These are phyloP conservation scores for Myriangium duriaei DNA, from an alignment of 2,329 filamentous ascomycete species.

Conservation along the genomic window DNA sequence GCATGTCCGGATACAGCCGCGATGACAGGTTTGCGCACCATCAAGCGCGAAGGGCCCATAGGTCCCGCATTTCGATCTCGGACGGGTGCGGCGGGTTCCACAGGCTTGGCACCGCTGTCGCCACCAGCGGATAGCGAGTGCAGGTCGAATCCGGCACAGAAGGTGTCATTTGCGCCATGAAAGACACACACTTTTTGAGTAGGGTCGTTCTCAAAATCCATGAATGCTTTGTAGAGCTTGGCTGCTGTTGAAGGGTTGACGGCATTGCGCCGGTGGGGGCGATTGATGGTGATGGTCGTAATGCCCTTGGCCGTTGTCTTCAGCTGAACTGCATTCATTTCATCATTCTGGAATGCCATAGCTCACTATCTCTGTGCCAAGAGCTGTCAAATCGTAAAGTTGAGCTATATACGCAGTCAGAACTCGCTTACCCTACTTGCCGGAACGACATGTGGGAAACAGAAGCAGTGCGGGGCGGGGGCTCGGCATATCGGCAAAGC, in stretches of 20 bases:
- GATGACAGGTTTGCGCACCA: constrained; percentile 40
- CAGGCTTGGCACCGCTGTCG: constrained; percentile 25
- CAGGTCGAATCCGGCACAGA: constrained; percentile 44
- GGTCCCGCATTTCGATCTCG: constrained; percentile 31
- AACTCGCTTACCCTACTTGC: no score
- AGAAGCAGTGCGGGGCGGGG: no score
- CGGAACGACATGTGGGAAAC: no score
- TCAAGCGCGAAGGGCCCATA: constrained; percentile 41
- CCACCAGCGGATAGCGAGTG: constrained; percentile 17
- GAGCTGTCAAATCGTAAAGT: no score
- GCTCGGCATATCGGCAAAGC: no score
- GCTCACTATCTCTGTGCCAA: no score
- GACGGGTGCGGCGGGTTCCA: constrained; percentile 21
- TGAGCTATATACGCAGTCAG: no score
- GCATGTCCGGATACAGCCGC: constrained; percentile 40
- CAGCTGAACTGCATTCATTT: constrained; percentile 15
- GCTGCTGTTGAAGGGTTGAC: constrained; percentile 37
- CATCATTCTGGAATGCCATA: not conserved
- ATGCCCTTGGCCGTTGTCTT: constrained; percentile 28
- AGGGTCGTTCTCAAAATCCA: constrained; percentile 37
- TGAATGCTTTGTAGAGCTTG: constrained; percentile 37
- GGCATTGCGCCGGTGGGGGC: constrained; percentile 40
- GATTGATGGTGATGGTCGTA: constrained; percentile 43
- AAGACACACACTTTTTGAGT: constrained; percentile 43
- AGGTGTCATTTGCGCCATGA: constrained; percentile 34